These are phyloP conservation scores for Tricholoma bakamatsutake DNA, from an alignment of 768 basidiomycete genomes.

Conservation along the genomic window DNA sequence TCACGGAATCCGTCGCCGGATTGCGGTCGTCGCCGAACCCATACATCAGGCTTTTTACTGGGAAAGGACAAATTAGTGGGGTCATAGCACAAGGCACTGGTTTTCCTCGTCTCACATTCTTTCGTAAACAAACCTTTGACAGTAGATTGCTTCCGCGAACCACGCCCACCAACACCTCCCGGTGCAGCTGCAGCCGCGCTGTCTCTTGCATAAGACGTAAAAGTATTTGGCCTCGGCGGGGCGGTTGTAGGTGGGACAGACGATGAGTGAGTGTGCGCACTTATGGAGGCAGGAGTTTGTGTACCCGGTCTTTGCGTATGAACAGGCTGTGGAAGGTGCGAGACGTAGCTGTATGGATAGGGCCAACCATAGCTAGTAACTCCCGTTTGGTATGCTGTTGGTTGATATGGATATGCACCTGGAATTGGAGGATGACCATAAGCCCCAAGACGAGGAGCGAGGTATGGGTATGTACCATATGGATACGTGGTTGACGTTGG, in stretches of 20 bases:
- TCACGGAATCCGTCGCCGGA: constrained; percentile 82
- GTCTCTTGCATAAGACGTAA: constrained; percentile 56
- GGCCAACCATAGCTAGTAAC: constrained; percentile 72
- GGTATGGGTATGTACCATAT: constrained; percentile 62
- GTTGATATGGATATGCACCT: constrained; percentile 44
- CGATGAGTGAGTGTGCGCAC: constrained; percentile 24
- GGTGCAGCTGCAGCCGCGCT: constrained; percentile 33
- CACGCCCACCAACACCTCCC: constrained; percentile 38
- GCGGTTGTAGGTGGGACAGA: constrained; percentile 18
- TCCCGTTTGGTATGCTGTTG: constrained; percentile 52
- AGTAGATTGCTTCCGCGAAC: constrained; percentile 58
- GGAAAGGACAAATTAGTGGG: constrained; percentile 8
- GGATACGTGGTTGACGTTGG: constrained; percentile 54
- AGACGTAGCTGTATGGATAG: constrained; percentile 31
- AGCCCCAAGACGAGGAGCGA: constrained; percentile 36
- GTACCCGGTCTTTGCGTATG: constrained; percentile 20
- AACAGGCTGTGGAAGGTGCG: constrained; percentile 29
- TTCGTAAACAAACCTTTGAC: constrained; percentile 74
- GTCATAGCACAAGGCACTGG: not conserved
- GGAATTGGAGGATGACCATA: constrained; percentile 40
- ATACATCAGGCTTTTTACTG: constrained; percentile 86
- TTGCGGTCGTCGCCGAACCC: constrained; percentile 91
- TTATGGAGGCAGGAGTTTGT: constrained; percentile 22
- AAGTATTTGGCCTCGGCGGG: constrained; percentile 38
- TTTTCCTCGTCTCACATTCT: constrained; percentile 52